Evolutionary conservation across 257 asterid genomes (phyloP).

Genomic region (Gynochthodes officinalis): DNA sequence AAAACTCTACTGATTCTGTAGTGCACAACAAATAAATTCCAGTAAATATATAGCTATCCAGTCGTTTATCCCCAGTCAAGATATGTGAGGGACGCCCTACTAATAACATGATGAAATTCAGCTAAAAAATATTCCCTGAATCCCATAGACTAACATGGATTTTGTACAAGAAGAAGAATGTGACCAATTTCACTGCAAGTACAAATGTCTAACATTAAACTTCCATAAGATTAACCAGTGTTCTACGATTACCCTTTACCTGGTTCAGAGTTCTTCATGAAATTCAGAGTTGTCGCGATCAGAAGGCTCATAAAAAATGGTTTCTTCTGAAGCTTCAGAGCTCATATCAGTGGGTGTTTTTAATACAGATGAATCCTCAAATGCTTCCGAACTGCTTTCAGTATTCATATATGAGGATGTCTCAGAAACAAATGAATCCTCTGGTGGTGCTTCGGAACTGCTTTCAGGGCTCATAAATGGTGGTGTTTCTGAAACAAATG

Average conservation of each 20-base stretch:
- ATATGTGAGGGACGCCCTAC: neutral
- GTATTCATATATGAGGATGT: neutral
- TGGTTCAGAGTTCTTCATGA: constrained; percentile 56
- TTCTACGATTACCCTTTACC: constrained; percentile 20
- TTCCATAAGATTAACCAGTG: neutral
- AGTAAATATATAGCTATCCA: neutral
- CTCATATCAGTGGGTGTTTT: constrained; percentile 18
- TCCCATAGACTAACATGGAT: neutral
- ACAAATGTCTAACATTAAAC: constrained; percentile 2
- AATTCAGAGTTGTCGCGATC: constrained; percentile 37
- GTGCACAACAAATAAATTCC: neutral
- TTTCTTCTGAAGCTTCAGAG: constrained; percentile 29
- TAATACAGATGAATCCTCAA: constrained; percentile 19
- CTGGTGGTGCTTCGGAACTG: constrained; percentile 25
- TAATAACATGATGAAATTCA: neutral
- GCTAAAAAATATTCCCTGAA: constrained; percentile 1
- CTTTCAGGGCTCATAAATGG: neutral
- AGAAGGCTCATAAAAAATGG: constrained; percentile 38
- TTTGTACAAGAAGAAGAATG: constrained; percentile 17
- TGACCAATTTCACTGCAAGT: neutral
- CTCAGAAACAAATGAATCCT: constrained; percentile 15
- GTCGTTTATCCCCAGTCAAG: neutral
- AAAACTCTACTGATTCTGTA: neutral
- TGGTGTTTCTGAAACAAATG: constrained; percentile 14
- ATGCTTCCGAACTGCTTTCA: constrained; percentile 16